A percentile compares a stretch with the other conserved stretches of the same genome.
Conservation (phyloP, 305 asterid species). For the Fraxinus albicans region DNA sequence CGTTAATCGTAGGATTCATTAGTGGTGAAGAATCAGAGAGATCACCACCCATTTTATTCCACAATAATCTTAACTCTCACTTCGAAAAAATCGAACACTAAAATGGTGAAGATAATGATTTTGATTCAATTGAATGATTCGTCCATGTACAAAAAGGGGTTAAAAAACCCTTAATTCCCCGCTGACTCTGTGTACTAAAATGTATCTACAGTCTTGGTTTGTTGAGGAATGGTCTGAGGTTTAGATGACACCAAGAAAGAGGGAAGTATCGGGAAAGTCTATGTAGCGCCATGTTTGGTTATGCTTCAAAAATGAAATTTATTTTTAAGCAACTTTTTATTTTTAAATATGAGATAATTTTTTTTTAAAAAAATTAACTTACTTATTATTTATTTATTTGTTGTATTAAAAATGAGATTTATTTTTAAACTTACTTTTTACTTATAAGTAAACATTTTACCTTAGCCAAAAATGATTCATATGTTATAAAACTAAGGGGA, state of each 20-base stretch:
- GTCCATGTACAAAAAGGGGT: not conserved
- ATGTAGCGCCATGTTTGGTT: not conserved
- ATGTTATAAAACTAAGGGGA: no score
- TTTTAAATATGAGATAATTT: not conserved
- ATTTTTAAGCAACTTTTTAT: not conserved
- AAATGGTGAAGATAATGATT: not conserved
- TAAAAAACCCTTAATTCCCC: not conserved
- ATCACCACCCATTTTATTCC: not conserved
- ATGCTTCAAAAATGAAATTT: not conserved
- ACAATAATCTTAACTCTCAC: not conserved
- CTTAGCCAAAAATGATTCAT: no score
- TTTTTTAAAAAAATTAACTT: no score
- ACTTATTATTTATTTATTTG: no score
- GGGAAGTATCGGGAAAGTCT: not conserved
- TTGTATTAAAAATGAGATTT: no score
- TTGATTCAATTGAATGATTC: not conserved
- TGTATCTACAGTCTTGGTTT: not conserved
- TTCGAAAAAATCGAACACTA: not conserved
- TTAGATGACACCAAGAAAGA: not conserved
- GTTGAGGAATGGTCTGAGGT: not conserved
- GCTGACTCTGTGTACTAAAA: not conserved
- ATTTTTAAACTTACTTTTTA: no score
- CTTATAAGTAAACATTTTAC: no score
- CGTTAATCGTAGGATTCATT: slow-evolving; percentile 5
- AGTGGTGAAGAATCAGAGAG: slow-evolving; percentile 11